These are phyloP conservation scores for Ocimum tenuiflorum DNA, from an alignment of 257 asterid genomes.

Conservation along the genomic window DNA sequence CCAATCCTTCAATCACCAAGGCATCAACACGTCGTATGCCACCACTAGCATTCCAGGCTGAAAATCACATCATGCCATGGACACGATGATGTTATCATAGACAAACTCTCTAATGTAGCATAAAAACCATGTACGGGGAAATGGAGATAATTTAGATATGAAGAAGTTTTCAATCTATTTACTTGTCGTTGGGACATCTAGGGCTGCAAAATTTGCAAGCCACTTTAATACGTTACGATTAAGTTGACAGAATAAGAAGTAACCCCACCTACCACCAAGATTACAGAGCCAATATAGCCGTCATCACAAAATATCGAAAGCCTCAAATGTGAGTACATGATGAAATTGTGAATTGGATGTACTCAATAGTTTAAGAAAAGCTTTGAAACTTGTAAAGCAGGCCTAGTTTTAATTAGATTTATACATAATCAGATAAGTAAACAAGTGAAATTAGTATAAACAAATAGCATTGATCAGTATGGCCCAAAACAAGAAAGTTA, in stretches of 20 bases:
- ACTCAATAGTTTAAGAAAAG: not conserved
- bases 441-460: not conserved
- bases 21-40: not conserved
- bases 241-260: not conserved
- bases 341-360: not conserved
- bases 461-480: constrained; percentile 1
- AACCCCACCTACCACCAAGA: not conserved
- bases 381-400: not conserved
- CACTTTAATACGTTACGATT: not conserved
- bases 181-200: not conserved
- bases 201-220: not conserved
- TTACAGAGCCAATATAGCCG: not conserved
- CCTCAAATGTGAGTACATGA: not conserved
- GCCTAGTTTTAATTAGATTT: not conserved
- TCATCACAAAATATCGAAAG: not conserved
- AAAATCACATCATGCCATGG: not conserved
- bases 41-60: not conserved
- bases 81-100: not conserved
- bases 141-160: not conserved
- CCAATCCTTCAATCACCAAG: not conserved
- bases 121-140: not conserved
- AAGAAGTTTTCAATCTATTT: not conserved
- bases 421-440: not conserved
- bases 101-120: not conserved
- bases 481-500: not conserved